Evolutionary conservation across 768 basidiomycete genomes (phyloP), one percentile per base, ranked within the genome.

Genomic region (Dacryopinax primogenitus): DNA sequence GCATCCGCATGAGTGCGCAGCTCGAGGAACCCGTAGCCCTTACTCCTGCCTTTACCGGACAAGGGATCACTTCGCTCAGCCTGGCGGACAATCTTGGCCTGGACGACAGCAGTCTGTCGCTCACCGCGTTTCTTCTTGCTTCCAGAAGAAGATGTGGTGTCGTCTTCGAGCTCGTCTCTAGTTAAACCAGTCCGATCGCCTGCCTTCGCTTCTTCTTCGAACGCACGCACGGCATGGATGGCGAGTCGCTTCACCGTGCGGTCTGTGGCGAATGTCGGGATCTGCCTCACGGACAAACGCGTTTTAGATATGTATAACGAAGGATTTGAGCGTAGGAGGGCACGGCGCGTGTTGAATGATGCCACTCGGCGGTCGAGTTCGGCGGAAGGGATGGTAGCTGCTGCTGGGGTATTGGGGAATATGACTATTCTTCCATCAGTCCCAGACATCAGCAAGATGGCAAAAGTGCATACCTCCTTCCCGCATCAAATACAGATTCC

Each of bases 11-110:
- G 96, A 30, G 78, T 82, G 61, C 84, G 78, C 82, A 96, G 83
- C 78, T 98, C 95, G 33, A 98, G 72, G 77, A 99, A 98, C 11
- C 95, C 96, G 71, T 97, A 99, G 1, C 96, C 95, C 73, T 89
- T 92, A 71, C 88, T 90, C 63, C 87, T 82, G 0, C 91, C 91
- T 70, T 90, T 88, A 2, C 89, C 90, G 0, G 89, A 92, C 39
- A 94, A 73, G 2, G 88, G 80, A 72, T 98, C 95, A 64, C 94
- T 81, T n/a, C 91, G 86, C 68, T 96, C 94, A 13, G 80, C 78
- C 74, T 92, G 88, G 12, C 95, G 85, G 15, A 96, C 86, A 67
- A 99, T 87, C 78, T 99, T 99, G 18, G 88, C 80, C 75, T 99
- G 96, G 70, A 87, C 86, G 45, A 97, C 89, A 9, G 80, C 76